Evolutionary conservation across 1,139 yeast genomes (phyloP), one percentile per base, ranked within the genome.

Genomic region (Torulaspora globosa): DNA sequence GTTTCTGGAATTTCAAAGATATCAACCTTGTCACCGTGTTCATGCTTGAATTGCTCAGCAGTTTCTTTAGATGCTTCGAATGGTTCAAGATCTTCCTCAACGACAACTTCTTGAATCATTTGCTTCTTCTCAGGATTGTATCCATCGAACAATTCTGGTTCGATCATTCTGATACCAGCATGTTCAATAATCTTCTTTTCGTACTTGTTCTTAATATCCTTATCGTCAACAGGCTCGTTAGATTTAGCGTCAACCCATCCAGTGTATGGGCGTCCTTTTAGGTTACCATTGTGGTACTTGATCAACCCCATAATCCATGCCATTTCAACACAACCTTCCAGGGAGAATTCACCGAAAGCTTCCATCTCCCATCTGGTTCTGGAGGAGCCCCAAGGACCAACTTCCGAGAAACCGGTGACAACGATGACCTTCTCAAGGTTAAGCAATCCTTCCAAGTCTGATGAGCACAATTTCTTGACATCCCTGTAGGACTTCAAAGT

Each of bases 311-410:
- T 92, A 59, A 92, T 89, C 97, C 97, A 92, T 44, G 98, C 97
- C 96, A 92, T 90, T 75, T 92, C 98, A 66, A 92, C 85, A 65
- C 96, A 85, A 66, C 98, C 98, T 73, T 92, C 98, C 62, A 92
- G 75, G n/a, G 97, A 90, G 71, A 92, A 92, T 65, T 86, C 89
- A 62, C 98, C 98, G 51, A 71, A 58, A 46, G 97, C 87, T 74
- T 92, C 98, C 96, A 92, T 92, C 72, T 92, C 97, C 98, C 98
- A 92, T 77, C 98, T 83, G 52, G 98, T 92, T 78, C 97, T 86
- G 39, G 98, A 73, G 68, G 90, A 89, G 80, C 98, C 98, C 96
- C 97, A 94, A 66, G 98, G 98, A 67, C 97, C 95, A 59, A 92
- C 97, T 74, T 92, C 98, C 55, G 96, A 76, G 74, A 90, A 92